These are phyloP conservation scores for Gracilariopsis chorda DNA, from an alignment of 23 red algal species.

Conservation along the genomic window DNA sequence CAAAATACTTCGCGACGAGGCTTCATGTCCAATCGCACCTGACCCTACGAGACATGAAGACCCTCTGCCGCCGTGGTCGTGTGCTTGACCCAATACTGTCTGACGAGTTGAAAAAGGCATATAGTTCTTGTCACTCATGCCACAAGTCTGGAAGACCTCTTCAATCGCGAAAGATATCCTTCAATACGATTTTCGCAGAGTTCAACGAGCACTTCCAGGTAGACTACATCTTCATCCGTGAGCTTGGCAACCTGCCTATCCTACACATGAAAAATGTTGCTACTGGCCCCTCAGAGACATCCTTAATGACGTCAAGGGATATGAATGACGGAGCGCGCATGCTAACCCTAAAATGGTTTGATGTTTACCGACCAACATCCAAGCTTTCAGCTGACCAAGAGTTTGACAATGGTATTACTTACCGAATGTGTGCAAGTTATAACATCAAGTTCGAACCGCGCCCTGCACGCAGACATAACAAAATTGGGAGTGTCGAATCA, in stretches of 20 bases:
- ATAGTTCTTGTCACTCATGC: not conserved
- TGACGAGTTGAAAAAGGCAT: not conserved
- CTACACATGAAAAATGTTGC: not conserved
- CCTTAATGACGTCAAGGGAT: not conserved
- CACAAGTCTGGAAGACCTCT: not conserved
- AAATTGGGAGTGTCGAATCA: not conserved
- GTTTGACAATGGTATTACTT: not conserved
- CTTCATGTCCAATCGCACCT: slow-evolving; percentile 1
- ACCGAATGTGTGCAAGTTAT: not conserved
- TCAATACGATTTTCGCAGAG: not conserved
- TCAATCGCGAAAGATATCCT: not conserved
- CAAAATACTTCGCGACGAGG: not conserved
- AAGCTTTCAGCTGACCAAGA: not conserved
- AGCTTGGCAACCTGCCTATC: not conserved
- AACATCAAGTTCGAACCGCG: not conserved
- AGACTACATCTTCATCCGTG: not conserved
- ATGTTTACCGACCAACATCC: not conserved
- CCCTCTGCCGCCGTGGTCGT: not conserved
- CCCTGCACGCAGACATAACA: not conserved
- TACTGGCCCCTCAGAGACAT: not conserved
- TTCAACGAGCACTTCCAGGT: not conserved
- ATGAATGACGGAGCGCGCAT: not conserved
- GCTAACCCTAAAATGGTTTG: not conserved
- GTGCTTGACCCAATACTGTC: not conserved
- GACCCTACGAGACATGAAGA: not conserved